A percentile compares a stretch with the other conserved stretches of the same genome.
Conservation (phyloP, 768 basidiomycete genomes). For the Kwoniella bestiolae region DNA sequence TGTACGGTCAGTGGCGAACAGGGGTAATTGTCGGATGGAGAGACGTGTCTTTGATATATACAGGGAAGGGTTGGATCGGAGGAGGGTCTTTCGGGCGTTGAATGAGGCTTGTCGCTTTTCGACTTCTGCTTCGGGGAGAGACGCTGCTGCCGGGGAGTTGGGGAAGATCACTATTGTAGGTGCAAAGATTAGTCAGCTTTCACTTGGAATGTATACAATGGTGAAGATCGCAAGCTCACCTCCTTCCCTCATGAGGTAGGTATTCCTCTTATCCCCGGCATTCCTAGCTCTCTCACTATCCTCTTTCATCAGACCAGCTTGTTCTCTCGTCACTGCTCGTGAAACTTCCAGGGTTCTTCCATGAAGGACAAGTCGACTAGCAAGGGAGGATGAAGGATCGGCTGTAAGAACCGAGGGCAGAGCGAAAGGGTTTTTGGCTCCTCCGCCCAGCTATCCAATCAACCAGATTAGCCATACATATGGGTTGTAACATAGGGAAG, state of each 20-base stretch:
- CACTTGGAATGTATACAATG: too few species aligned
- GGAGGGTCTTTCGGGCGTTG: slow-evolving; percentile 77
- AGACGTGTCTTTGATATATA: slow-evolving; percentile 94
- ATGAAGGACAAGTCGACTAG: slow-evolving; percentile 81
- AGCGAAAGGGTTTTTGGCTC: slow-evolving; percentile 75
- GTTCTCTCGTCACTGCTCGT: slow-evolving; percentile 85
- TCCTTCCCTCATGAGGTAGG: slow-evolving; percentile 95
- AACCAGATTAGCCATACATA: not conserved
- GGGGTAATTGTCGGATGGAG: slow-evolving; percentile 87
- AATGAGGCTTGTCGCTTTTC: slow-evolving; percentile 84
- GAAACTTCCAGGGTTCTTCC: slow-evolving; percentile 90
- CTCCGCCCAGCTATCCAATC: slow-evolving; percentile 35
- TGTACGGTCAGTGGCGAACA: slow-evolving; percentile 85
- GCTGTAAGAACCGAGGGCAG: slow-evolving; percentile 87
- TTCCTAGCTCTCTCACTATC: slow-evolving; percentile 73
- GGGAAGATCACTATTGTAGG: slow-evolving; percentile 97
- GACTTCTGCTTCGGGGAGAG: slow-evolving; percentile 73
- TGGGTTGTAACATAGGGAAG: not conserved
- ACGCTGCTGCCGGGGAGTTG: slow-evolving; percentile 76
- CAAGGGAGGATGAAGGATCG: slow-evolving; percentile 85
- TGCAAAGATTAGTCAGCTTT: too few species aligned
- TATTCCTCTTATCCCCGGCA: slow-evolving; percentile 91
- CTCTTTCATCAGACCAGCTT: slow-evolving; percentile 84
- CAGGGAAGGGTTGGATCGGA: slow-evolving; percentile 88
- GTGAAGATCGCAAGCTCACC: slow-evolving; percentile 62